These are phyloP conservation scores for Cordyceps tenuipes DNA, from an alignment of 2,329 filamentous ascomycete species.

Conservation along the genomic window DNA sequence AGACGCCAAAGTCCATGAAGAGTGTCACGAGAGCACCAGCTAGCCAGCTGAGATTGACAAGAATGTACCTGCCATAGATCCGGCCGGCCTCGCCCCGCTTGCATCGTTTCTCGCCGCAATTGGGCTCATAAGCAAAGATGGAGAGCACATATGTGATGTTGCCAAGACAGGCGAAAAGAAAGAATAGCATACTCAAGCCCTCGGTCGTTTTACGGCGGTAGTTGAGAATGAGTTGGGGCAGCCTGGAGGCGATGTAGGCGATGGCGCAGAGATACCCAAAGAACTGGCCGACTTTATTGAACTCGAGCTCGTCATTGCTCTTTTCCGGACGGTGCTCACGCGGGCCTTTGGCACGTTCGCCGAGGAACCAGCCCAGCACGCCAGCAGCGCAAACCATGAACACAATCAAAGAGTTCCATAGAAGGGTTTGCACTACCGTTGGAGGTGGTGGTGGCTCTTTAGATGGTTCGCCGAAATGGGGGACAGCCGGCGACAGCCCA, in stretches of 20 bases:
- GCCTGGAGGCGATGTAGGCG: constrained; percentile 79
- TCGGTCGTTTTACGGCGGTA: constrained; percentile 89
- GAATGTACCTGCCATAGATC: constrained; percentile 73
- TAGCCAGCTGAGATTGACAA: constrained; percentile 87
- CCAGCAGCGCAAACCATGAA: constrained; percentile 78
- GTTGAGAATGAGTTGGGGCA: constrained; percentile 88
- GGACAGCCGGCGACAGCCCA: constrained; percentile 71
- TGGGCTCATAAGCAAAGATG: constrained; percentile 82
- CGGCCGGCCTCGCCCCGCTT: constrained; percentile 52
- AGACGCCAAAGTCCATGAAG: constrained; percentile 76
- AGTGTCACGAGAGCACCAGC: constrained; percentile 83
- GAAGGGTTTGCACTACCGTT: constrained; percentile 46
- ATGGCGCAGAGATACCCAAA: constrained; percentile 90
- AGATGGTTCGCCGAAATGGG: constrained; percentile 51
- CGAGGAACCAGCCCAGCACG: constrained; percentile 76
- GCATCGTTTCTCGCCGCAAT: constrained; percentile 52
- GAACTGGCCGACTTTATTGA: constrained; percentile 74
- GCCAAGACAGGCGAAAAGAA: constrained; percentile 90
- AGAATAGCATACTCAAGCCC: constrained; percentile 88
- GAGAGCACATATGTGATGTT: constrained; percentile 90
- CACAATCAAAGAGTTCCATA: constrained; percentile 70
- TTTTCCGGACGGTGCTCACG: constrained; percentile 31
- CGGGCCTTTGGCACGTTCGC: constrained; percentile 27
- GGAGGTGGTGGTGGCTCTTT: constrained; percentile 37
- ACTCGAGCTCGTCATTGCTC: constrained; percentile 45